Conservation (phyloP, 2,329 filamentous ascomycete genomes). For the Fusarium tanahbumbuense region DNA sequence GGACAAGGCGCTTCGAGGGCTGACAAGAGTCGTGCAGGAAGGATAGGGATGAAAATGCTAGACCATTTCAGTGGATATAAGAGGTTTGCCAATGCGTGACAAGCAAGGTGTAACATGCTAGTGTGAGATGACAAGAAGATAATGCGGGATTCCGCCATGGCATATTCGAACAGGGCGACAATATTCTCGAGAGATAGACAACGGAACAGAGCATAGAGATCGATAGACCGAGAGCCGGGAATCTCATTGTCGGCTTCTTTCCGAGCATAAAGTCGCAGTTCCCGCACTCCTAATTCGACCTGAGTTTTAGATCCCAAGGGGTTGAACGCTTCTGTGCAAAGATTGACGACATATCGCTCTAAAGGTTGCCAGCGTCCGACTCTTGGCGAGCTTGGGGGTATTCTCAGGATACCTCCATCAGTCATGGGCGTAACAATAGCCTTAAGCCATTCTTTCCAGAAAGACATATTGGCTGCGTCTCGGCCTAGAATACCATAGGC, state of each 20-base stretch:
- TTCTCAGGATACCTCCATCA: conserved; percentile 82
- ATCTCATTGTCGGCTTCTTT: conserved; percentile 95
- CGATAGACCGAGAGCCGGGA: conserved; percentile 88
- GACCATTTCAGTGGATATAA: conserved; percentile 94
- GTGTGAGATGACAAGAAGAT: conserved; percentile 96
- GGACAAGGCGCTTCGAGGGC: conserved; percentile 95
- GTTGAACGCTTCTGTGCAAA: conserved; percentile 94
- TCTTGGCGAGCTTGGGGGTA: conserved; percentile 88
- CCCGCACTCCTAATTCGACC: conserved; percentile 89
- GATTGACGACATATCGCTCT: conserved; percentile 95
- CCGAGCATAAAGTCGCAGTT: conserved; percentile 89
- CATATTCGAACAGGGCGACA: conserved; percentile 91
- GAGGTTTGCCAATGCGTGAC: conserved; percentile 84
- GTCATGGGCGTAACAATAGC: conserved; percentile 96
- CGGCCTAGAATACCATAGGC: conserved; percentile 93
- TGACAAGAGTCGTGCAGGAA: conserved; percentile 88
- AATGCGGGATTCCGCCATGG: conserved; percentile 91
- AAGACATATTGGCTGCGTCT: conserved; percentile 83
- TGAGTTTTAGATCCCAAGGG: conserved; percentile 95
- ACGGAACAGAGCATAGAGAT: conserved; percentile 92
- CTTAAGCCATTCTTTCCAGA: conserved; percentile 99
- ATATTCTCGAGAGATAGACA: conserved; percentile 92
- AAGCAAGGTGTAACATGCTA: conserved; percentile 94
- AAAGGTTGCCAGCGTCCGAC: conserved; percentile 96
- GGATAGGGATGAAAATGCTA: conserved; percentile 91